These are phyloP conservation scores for Asterella californica DNA, from an alignment of 225 moss, liverwort and hornwort genomes.

Conservation along the genomic window DNA sequence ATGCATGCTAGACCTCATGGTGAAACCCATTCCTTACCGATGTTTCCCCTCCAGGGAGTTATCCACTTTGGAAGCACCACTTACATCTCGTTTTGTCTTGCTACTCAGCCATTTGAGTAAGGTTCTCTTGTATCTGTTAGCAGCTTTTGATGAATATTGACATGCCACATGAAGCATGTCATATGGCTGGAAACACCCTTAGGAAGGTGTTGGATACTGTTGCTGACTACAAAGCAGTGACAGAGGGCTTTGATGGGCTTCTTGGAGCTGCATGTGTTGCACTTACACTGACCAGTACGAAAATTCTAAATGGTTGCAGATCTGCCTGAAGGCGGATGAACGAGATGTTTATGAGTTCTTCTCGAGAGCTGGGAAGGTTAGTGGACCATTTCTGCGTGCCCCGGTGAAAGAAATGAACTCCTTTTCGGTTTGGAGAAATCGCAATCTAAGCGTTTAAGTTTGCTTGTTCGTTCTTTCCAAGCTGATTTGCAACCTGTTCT, in stretches of 20 bases:
- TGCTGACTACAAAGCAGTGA: too few species aligned
- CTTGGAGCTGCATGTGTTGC: not conserved
- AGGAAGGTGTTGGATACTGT: too few species aligned
- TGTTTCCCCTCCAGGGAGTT: not conserved
- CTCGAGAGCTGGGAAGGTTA: conserved; percentile 94
- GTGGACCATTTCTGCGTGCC: not conserved
- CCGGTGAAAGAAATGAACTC: not conserved
- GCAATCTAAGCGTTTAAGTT: not conserved
- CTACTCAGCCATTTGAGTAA: not conserved
- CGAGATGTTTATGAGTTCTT: conserved; percentile 99
- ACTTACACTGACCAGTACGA: not conserved
- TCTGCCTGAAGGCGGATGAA: conserved; percentile 96
- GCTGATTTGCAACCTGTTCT: too few species aligned
- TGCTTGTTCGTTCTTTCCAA: not conserved
- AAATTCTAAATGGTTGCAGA: conserved; percentile 40
- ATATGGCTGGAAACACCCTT: too few species aligned
- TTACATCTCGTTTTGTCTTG: not conserved
- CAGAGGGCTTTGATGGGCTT: not conserved
- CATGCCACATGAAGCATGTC: too few species aligned
- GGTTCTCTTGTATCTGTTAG: too few species aligned
- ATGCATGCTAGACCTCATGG: not conserved
- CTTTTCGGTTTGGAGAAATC: not conserved
- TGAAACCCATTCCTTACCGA: not conserved
- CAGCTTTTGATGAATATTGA: too few species aligned
- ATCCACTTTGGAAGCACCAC: not conserved